Evolutionary conservation across 768 basidiomycete species (phyloP), one percentile per base, ranked within the genome.

Genomic region (Mycena albidolilacea): DNA sequence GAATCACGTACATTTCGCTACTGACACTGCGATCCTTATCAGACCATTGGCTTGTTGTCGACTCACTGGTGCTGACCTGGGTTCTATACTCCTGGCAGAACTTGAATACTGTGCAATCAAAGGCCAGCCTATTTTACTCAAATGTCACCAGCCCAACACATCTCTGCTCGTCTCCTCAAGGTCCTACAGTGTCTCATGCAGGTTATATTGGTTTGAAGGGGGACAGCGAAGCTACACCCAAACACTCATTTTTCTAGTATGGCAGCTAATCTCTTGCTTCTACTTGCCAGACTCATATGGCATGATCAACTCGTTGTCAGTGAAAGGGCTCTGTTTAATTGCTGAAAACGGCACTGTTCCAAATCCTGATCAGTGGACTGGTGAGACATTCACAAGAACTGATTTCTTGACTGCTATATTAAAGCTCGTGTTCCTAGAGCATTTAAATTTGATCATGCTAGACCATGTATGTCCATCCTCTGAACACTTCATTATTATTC

Each of bases 121-220:
- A 30, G 23, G 21, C 21, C n/a, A 23, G 14, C 23, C 52, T 9
- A 30, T 69, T 69, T 15, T 69, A 69, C 35, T 23, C 48, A 1
- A 69, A 52, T 35, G 54, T 69, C 15, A 41, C 59, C 21, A 58
- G n/a, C 6, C 54, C 44, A 1, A 44, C 17, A 5, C 8, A 43
- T 37, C 19, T 70, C 3, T 70, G 69, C 19, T 7, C 58, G 4
- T 59, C 58, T 9, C 35, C 48, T 23, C 35, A n/a, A n/a, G 48
- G 48, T 38, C 50, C 41, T 23, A 21, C 55, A 10, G 46, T 69
- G 23, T 80, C 80, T 9, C 69, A 79, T 59, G 67, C 81, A 1
- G 81, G 82, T 2, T 78, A 79, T 65, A 81, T 83, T 61, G 82
- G 81, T 4, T 57, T 83, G 21, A 66, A 78, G 59, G 80, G 79